Percentiles rank a stretch among this genome's conserved stretches.
Conservation (phyloP, 2,329 filamentous ascomycete species). For the Blumeria graminis region DNA sequence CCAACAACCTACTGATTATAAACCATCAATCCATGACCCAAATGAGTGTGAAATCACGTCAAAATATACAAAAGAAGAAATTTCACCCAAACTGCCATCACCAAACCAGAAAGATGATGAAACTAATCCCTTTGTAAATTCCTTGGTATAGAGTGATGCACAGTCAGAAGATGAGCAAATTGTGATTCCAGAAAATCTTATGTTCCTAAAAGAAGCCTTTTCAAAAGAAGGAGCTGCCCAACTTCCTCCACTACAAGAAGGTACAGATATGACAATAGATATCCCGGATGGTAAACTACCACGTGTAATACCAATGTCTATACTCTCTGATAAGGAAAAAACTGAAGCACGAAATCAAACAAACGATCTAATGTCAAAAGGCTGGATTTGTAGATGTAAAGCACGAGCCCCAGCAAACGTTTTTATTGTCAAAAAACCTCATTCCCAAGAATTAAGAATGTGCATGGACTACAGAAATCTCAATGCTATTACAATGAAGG, state of each 20-base stretch:
- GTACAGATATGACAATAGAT: neutral
- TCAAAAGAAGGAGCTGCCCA: neutral
- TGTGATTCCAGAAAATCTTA: neutral
- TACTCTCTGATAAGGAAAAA: neutral
- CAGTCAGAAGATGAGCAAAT: neutral
- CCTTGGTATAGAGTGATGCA: neutral
- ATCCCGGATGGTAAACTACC: neutral
- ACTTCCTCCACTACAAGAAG: neutral
- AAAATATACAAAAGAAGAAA: neutral
- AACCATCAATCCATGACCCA: neutral
- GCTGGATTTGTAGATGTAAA: neutral
- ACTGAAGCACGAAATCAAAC: neutral
- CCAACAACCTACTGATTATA: neutral
- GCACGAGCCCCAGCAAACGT: neutral
- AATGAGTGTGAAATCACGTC: neutral
- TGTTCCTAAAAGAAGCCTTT: neutral
- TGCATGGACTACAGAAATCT: neutral
- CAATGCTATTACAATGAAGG: neutral
- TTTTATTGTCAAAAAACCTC: neutral
- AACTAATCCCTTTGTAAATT: neutral
- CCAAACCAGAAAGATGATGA: neutral
- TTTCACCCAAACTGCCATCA: neutral
- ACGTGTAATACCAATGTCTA: neutral
- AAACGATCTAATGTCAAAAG: neutral
- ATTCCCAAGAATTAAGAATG: neutral